Evolutionary conservation across 2,329 filamentous ascomycete species (phyloP).

Genomic region (Pseudogymnoascus sp.): DNA sequence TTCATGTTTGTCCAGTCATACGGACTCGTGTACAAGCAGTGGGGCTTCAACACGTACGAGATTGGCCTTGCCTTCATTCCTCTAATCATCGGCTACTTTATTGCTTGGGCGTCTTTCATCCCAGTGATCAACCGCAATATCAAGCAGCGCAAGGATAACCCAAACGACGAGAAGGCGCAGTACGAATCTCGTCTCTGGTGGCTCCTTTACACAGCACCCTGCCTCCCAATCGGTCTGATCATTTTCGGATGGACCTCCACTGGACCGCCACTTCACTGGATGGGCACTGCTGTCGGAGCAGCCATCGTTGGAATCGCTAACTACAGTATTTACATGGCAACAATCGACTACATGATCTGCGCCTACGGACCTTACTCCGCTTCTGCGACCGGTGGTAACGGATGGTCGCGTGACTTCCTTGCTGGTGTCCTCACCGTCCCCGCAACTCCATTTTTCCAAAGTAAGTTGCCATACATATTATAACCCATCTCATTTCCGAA

Average conservation of each 20-base stretch:
- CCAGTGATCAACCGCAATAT: conserved; percentile 48
- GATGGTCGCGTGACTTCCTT: conserved; percentile 64
- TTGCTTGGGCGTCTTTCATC: conserved; percentile 53
- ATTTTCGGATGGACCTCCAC: conserved; percentile 62
- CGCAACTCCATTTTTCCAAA: conserved; percentile 54
- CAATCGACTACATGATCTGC: conserved; percentile 70
- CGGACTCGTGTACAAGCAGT: conserved; percentile 58
- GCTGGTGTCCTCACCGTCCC: conserved; percentile 64
- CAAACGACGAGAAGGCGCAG: conserved; percentile 50
- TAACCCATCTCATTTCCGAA: neutral
- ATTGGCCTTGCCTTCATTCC: conserved; percentile 56
- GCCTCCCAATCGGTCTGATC: conserved; percentile 58
- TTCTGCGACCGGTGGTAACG: conserved; percentile 68
- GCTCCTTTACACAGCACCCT: conserved; percentile 53
- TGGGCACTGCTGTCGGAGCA: conserved; percentile 57
- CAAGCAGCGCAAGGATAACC: conserved; percentile 41
- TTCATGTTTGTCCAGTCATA: conserved; percentile 73
- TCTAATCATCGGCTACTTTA: conserved; percentile 57
- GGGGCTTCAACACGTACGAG: conserved; percentile 49
- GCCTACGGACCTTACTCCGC: conserved; percentile 67
- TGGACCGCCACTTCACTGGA: conserved; percentile 58
- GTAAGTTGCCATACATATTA: conserved; percentile 16
- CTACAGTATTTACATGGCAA: conserved; percentile 64
- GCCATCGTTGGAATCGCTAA: conserved; percentile 65
- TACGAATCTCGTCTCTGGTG: conserved; percentile 61